Base-by-base conservation (phyloP, 331 rosid species). In the Rosa hybrid region DNA sequence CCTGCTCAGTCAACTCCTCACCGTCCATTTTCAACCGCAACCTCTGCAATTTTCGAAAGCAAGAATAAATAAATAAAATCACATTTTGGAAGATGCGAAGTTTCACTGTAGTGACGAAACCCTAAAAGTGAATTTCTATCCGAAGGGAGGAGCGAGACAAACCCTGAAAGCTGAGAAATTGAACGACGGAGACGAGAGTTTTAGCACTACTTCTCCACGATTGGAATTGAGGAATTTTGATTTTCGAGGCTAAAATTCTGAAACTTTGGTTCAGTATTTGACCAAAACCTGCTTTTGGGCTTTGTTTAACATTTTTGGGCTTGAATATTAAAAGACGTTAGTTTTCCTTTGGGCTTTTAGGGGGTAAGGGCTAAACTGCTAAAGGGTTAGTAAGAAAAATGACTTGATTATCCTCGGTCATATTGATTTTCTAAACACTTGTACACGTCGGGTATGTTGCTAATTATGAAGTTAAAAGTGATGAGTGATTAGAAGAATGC, bases 1-100 rank as follows among this genome's bases (percentile, higher is more conserved):
- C 97, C 78, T 93, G 97, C 80, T 93, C 99, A 57, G 98, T 96
- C 90, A 96, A 88, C 88, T 93, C 90, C 82, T 93, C 99, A 53
- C 97, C 97, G 84, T 90, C 88, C 99, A 96, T 96, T 89, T 74
- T 78, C 27, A 86, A 69, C 30, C 27, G 78, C 79, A 90, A 83
- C 68, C 97, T 34, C 39, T 91, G 84, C 42, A 77, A 64, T 6
- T 62, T 23, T 44, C 5, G 34, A 17, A 62, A 41, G 11, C 3
- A 10, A 20, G 39, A 34, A 34, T 30, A 34, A 3, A 34, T 2
- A n/a, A 74, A n/a, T 20, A 1, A 8, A 20, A 25, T 20, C 46
- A 63, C 49, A 30, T 45, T 63, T 63, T 63, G 46, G 1, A 65
- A 38, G 64, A 44, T 44, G 34, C 21, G 13, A 42, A 62, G 38